Base-by-base conservation (phyloP, 257 asterid genomes). In the Solanum sparsipilum region DNA sequence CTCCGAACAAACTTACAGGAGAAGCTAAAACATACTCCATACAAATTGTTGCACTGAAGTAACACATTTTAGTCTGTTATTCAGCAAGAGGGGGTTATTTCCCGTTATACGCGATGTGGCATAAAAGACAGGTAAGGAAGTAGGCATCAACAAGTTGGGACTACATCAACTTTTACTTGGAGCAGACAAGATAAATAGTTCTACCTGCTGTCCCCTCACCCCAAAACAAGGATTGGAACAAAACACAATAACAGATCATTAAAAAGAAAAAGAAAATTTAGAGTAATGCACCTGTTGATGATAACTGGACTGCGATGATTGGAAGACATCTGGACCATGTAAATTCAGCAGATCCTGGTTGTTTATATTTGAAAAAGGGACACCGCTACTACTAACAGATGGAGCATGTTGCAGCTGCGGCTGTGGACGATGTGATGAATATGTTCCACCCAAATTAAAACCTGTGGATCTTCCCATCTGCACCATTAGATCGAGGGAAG, bases 401-500 rank as follows among this genome's bases (percentile, higher is more conserved):
- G 99, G 92, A 89, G 93, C 90, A 84, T 93, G 96, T 86, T 91
- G 92, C 76, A 95, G 97, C 88, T 93, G 96, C 88, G 94, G 97
- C 88, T 95, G 99, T 87, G 93, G 98, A 91, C 93, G 94, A 90
- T 94, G 97, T 27, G 99, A 93, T 75, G 98, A 91, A 90, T 93
- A 92, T 13, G 95, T 90, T 73, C 95, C 97, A 86, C 96, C 96
- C 88, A 94, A 94, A 86, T 91, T 92, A 58, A 94, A 91, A 78
- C 96, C 98, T 84, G 98, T 35, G 84, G 99, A 94, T 91, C 98
- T 92, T 88, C 96, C 98, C 90, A 94, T 89, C 99, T 96, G 90
- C 89, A 84, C 68, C 89, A 88, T 85, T 39, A 67, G 86, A 87
- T 76, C 84, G 89, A 86, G 79, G 29, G n/a, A 38, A 48, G 86